Evolutionary conservation across 2,329 filamentous ascomycete genomes (phyloP).

Genomic region (Sporothrix brasiliensis): DNA sequence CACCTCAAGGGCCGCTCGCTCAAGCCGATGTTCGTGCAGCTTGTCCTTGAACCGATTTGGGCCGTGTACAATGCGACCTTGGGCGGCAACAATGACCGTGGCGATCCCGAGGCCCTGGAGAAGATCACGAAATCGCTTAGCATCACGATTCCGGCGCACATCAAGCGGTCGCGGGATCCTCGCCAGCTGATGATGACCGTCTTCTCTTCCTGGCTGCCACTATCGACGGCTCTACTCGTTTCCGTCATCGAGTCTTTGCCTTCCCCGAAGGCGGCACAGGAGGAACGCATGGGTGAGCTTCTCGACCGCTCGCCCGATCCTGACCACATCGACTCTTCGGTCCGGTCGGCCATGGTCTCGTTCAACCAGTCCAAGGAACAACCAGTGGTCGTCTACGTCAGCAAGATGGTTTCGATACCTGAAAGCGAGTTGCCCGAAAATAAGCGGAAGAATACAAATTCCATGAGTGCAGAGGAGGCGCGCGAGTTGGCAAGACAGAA

Average conservation of each 20-base stretch:
- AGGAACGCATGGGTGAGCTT: slow-evolving; percentile 75
- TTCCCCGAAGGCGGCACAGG: slow-evolving; percentile 78
- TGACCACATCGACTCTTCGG: slow-evolving; percentile 65
- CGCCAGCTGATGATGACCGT: slow-evolving; percentile 81
- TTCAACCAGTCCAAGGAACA: slow-evolving; percentile 72
- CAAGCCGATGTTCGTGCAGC: slow-evolving; percentile 96
- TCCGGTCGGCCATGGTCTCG: slow-evolving; percentile 79
- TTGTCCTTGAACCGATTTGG: slow-evolving; percentile 95
- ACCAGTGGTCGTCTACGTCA: slow-evolving; percentile 91
- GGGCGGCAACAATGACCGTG: slow-evolving; percentile 72
- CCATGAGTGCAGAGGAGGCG: slow-evolving; percentile 86
- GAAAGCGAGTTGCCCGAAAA: slow-evolving; percentile 91
- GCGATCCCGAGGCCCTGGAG: slow-evolving; percentile 79
- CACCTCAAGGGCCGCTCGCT: slow-evolving; percentile 89
- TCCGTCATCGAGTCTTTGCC: slow-evolving; percentile 93
- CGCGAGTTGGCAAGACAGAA: slow-evolving; percentile 85
- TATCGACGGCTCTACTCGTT: slow-evolving; percentile 89
- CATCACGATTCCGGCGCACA: slow-evolving; percentile 80
- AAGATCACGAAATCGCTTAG: slow-evolving; percentile 93
- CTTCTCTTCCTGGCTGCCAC: slow-evolving; percentile 85
- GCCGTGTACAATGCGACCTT: slow-evolving; percentile 90
- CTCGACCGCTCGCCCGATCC: slow-evolving; percentile 79
- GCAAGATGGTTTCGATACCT: slow-evolving; percentile 96
- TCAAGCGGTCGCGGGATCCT: slow-evolving; percentile 81
- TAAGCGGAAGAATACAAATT: slow-evolving; percentile 65